These are phyloP conservation scores for Blastocystis sp. DNA, from an alignment of 352 stramenopile genomes.

Conservation along the genomic window DNA sequence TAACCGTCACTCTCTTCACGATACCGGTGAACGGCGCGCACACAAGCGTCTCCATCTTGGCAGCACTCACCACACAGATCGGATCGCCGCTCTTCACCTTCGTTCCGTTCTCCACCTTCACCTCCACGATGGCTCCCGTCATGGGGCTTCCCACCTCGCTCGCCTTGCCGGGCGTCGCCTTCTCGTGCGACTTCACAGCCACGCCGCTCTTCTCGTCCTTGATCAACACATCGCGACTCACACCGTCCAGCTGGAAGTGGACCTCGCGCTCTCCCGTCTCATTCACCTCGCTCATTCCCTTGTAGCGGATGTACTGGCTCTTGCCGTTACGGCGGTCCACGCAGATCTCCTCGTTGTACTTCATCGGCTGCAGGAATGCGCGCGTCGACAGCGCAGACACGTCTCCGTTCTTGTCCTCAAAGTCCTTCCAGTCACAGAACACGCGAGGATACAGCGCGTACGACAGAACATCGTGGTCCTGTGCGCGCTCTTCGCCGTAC, in stretches of 20 bases:
- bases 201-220: constrained; percentile 21
- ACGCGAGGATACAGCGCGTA: constrained; percentile 78
- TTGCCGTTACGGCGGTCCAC: constrained; percentile 85
- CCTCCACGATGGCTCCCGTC: constrained; percentile 86
- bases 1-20: constrained; percentile 77
- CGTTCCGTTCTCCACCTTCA: constrained; percentile 80
- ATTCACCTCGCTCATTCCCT: constrained; percentile 72
- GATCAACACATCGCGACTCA: constrained; percentile 63
- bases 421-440: constrained; percentile 69
- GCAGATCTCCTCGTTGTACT: constrained; percentile 67
- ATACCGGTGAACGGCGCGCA: constrained; percentile 75
- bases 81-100: constrained; percentile 79
- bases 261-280: constrained; percentile 76
- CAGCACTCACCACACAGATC: constrained; percentile 83
- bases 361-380: constrained; percentile 73
- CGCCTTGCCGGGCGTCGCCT: constrained; percentile 70
- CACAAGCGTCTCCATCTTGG: constrained; percentile 97
- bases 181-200: constrained; percentile 67
- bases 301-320: constrained; percentile 85
- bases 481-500: constrained; percentile 72
- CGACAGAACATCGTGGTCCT: constrained; percentile 84
- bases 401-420: constrained; percentile 67
- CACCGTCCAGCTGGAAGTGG: constrained; percentile 90
- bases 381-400: constrained; percentile 69
- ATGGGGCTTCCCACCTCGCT: constrained; percentile 83